Evolutionary conservation across 192 early-diverging fungal species (phyloP), one percentile per base, ranked within the genome.

Genomic region (Rhizophagus sp.): DNA sequence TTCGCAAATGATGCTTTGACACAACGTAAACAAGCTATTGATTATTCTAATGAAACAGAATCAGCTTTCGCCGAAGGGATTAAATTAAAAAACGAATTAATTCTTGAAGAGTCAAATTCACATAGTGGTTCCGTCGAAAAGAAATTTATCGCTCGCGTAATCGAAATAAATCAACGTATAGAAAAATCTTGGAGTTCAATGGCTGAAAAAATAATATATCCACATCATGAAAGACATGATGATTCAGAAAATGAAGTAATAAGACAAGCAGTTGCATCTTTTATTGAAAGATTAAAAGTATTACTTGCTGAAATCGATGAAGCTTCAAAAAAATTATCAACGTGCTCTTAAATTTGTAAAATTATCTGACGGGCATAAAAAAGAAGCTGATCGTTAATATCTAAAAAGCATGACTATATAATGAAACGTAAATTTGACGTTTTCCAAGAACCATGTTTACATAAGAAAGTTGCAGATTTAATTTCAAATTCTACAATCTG

Each of bases 1-100:
- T 87, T 87, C 65, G 81, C 86, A 0, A 73, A 83, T n/a, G 66
- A 84, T 22, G 80, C 84, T 3, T 80, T 87, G 1, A 79, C 81
- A 44, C 86, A 87, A 44, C 76, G 80, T 17, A 41, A 86, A 73
- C 65, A 68, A 25, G 66, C 85, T 13, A 52, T 77, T 0, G 86
- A 87, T 52, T 87, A 78, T 44, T 39, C 36, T 5, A 7, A 30
- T 8, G 22, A 39, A 13, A 44, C 66, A 22, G 62, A 66, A 1
- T 36, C 19, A 17, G 19, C 44, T 34, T 63, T 67, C n/a, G 8
- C 17, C 1, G 65, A 68, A 19, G 64, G 77, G 13, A 6, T 49
- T 34, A 10, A 25, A 17, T 44, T 78, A 50, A 49, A n/a, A n/a
- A 8, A 78, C 19, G 65, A 78, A 25, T 78, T 78, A 34, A 69